phyloP scores from a whole-genome alignment of 2,329 filamentous ascomycete genomes.

The Beauveria sp. region DNA sequence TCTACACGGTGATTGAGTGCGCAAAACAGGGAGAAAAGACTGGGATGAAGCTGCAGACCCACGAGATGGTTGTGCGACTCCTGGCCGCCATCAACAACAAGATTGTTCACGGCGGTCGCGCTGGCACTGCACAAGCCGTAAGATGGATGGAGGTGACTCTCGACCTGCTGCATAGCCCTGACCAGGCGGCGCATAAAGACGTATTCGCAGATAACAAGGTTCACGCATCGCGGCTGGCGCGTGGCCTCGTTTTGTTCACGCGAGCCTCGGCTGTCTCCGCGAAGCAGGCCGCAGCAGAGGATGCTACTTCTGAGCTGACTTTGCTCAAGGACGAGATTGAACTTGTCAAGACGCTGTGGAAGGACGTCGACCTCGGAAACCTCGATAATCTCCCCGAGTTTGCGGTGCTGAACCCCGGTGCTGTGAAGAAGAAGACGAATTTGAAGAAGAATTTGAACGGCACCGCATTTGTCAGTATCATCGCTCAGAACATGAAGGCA shows the following conservation, averaged over 20 bases:
- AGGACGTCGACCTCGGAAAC: slow-evolving; percentile 14
- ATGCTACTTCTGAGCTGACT: slow-evolving; percentile 18
- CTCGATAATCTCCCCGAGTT: slow-evolving; percentile 19
- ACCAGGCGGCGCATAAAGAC: slow-evolving; percentile 23
- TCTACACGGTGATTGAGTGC: slow-evolving; percentile 42
- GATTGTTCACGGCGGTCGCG: slow-evolving; percentile 28
- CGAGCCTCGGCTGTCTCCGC: slow-evolving; percentile 20
- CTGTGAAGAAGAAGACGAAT: not conserved
- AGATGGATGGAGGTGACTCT: slow-evolving; percentile 39
- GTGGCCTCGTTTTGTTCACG: slow-evolving; percentile 24
- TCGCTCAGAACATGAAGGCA: slow-evolving; percentile 31
- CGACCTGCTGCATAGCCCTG: slow-evolving; percentile 39
- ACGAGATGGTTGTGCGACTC: slow-evolving; percentile 29
- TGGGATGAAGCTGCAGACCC: slow-evolving; percentile 33
- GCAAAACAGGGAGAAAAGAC: slow-evolving; percentile 39
- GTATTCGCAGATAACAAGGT: slow-evolving; percentile 13
- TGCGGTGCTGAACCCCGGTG: slow-evolving; percentile 17
- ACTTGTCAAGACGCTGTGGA: slow-evolving; percentile 22
- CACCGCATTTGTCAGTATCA: slow-evolving; percentile 19
- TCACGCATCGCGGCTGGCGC: slow-evolving; percentile 21
- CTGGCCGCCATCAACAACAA: slow-evolving; percentile 25
- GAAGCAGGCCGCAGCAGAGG: slow-evolving; percentile 18
- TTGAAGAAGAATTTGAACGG: slow-evolving; percentile 16
- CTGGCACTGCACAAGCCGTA: slow-evolving; percentile 33
- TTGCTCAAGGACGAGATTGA: slow-evolving; percentile 23